These are phyloP conservation scores for Herpetospermum pedunculosum DNA, from an alignment of 306 rosid species.

Conservation along the genomic window DNA sequence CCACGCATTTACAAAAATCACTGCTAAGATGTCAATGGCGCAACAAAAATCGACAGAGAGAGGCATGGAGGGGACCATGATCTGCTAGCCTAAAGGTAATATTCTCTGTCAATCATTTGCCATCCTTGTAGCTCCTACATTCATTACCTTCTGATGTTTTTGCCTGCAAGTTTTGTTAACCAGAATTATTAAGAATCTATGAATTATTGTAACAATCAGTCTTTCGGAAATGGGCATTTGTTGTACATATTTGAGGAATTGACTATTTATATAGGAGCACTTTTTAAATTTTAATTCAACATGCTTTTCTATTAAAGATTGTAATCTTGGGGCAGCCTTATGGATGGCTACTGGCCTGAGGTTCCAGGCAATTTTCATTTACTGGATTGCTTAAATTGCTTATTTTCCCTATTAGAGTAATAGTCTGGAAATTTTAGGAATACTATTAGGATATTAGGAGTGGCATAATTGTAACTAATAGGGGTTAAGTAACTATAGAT, in stretches of 20 bases:
- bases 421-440: not conserved
- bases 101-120: slow-evolving; percentile 13
- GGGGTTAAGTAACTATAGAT: not conserved
- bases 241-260: not conserved
- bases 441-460: not conserved
- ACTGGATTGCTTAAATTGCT: not conserved
- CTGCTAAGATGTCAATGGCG: not conserved
- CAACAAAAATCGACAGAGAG: not conserved
- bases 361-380: not conserved
- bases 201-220: not conserved
- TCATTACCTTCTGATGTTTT: not conserved
- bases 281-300: not conserved
- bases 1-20: slow-evolving; percentile 23
- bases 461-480: not conserved
- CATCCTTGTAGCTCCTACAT: not conserved
- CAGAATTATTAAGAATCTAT: not conserved
- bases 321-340: not conserved
- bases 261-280: not conserved
- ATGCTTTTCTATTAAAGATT: not conserved
- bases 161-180: slow-evolving; percentile 4
- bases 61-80: slow-evolving; percentile 11
- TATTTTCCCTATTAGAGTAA: not conserved
- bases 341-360: not conserved
- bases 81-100: slow-evolving; percentile 12
- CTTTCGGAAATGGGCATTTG: not conserved